Percentiles rank a stretch among this genome's conserved stretches.
Evolutionary conservation across 2,329 filamentous ascomycete species (phyloP).

Genomic region (Xylariomycetidae sp.): DNA sequence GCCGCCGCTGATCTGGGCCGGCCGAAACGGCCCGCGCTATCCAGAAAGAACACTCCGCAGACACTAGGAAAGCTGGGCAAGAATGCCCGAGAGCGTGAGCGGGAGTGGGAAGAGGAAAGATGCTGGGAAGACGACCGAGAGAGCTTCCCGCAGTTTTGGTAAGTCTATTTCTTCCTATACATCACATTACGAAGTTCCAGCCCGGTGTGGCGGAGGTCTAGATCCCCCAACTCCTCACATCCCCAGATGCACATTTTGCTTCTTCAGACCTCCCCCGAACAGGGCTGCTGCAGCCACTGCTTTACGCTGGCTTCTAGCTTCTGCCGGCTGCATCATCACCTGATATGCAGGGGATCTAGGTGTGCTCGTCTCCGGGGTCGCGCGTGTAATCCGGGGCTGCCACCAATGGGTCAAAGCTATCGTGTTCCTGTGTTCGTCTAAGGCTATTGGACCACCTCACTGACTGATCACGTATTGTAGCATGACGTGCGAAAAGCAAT

Average conservation of each 20-base stretch:
- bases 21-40: conserved; percentile 41
- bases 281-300: too few species aligned
- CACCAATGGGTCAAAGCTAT: too few species aligned
- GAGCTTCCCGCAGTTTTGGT: conserved; percentile 62
- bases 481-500: conserved; percentile 64
- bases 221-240: too few species aligned
- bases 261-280: too few species aligned
- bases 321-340: conserved; percentile 21
- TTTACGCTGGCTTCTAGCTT: conserved; percentile 8
- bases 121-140: conserved; percentile 54
- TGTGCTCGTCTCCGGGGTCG: conserved; percentile 10
- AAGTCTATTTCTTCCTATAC: conserved; percentile 28
- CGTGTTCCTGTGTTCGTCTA: too few species aligned
- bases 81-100: conserved; percentile 44
- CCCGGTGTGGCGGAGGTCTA: too few species aligned
- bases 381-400: too few species aligned
- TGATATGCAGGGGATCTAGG: conserved; percentile 16
- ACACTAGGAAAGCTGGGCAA: conserved; percentile 43
- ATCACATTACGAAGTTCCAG: too few species aligned
- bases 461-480: conserved; percentile 33
- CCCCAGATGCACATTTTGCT: too few species aligned
- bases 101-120: conserved; percentile 41
- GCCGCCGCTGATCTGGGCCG: conserved; percentile 39
- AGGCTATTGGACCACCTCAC: conserved; percentile 9
- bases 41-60: conserved; percentile 35